Evolutionary conservation across 164 flowering plant genomes (phyloP), one percentile per base, ranked within the genome.

Genomic region (Platanus orientalis): DNA sequence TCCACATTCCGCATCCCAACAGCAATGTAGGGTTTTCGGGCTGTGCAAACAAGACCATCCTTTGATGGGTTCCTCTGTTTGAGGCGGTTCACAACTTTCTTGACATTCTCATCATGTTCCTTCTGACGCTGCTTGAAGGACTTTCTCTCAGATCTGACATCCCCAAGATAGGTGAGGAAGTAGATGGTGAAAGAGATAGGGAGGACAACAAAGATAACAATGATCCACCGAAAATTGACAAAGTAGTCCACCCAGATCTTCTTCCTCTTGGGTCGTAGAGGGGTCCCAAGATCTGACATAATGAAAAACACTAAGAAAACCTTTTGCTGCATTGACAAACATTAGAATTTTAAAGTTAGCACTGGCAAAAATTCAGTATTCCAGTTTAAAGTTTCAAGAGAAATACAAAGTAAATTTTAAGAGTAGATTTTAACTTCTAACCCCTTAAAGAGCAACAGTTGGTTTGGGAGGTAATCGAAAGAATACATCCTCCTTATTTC

Each of bases 1-100:
- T 95, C 99, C 54, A 95, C 97, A 81, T 95, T 95, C 3, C 99
- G 73, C 99, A 95, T 95, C 65, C 99, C 99, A 60, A 95, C 99
- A 61, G 97, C 99, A 71, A 92, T 88, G 81, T 85, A 92, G 14
- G 99, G 99, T 61, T 95, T 95, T 5, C 99, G 83, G 24, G 99
- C 99, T 23, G 99, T 95, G 87, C 99, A 95, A 17, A 95, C 97
- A 61, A 95, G 87, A 24, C 99, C 99, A 75, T 92, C 97, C 76
- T 82, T 95, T 19, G 82, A 69, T n/a, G 94, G 86, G 65, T 95
- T 81, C 69, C 97, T 85, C 73, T 90, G 71, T 66, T 95, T 92
- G 67, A 95, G 92, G 29, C 97, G 90, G 45, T 92, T 84, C 51
- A 88, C 78, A 40, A 92, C 96, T 73, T 95, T 90, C 77, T 82